These are phyloP conservation scores for Collariella sp. DNA, from an alignment of 495 filamentous ascomycete genomes.

Conservation along the genomic window DNA sequence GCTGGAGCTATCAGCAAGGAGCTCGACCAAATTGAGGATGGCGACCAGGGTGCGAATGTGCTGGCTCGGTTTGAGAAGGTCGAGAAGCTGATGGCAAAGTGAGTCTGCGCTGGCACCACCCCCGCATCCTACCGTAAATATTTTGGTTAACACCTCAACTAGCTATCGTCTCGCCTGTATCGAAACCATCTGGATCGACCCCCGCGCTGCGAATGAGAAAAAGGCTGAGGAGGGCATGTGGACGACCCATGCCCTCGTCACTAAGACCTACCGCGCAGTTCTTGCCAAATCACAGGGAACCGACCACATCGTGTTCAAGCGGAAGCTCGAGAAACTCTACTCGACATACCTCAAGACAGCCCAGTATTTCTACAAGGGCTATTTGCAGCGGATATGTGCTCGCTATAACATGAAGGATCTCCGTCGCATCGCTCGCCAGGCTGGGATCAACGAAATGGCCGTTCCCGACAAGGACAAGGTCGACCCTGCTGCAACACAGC, in stretches of 20 bases:
- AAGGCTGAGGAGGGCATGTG: slow-evolving; percentile 66
- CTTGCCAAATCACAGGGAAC: slow-evolving; percentile 35
- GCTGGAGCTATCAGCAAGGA: slow-evolving; percentile 23
- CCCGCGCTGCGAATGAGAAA: slow-evolving; percentile 54
- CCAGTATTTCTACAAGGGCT: slow-evolving; percentile 77
- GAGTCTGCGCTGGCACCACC: slow-evolving; percentile 24
- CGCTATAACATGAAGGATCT: slow-evolving; percentile 68
- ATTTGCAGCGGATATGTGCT: slow-evolving; percentile 68
- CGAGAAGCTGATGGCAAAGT: slow-evolving; percentile 52
- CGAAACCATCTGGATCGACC: slow-evolving; percentile 62
- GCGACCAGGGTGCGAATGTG: slow-evolving; percentile 40
- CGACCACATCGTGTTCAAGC: slow-evolving; percentile 61
- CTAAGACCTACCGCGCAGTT: slow-evolving; percentile 62
- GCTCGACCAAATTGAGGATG: slow-evolving; percentile 39
- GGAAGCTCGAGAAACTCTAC: slow-evolving; percentile 75
- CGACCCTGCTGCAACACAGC: slow-evolving; percentile 34
- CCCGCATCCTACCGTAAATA: slow-evolving; percentile 20
- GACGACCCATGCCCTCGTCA: slow-evolving; percentile 69
- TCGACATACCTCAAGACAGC: slow-evolving; percentile 74
- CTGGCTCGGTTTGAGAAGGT: slow-evolving; percentile 47
- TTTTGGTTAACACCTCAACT: slow-evolving; percentile 17
- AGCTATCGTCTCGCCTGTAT: slow-evolving; percentile 66
- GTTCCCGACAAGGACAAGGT: slow-evolving; percentile 31
- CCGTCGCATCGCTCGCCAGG: slow-evolving; percentile 57
- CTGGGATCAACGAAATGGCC: slow-evolving; percentile 47